Evolutionary conservation across 1,284 basidiomycete genomes (phyloP).

Genomic region (Fomitopsis schrenkii): DNA sequence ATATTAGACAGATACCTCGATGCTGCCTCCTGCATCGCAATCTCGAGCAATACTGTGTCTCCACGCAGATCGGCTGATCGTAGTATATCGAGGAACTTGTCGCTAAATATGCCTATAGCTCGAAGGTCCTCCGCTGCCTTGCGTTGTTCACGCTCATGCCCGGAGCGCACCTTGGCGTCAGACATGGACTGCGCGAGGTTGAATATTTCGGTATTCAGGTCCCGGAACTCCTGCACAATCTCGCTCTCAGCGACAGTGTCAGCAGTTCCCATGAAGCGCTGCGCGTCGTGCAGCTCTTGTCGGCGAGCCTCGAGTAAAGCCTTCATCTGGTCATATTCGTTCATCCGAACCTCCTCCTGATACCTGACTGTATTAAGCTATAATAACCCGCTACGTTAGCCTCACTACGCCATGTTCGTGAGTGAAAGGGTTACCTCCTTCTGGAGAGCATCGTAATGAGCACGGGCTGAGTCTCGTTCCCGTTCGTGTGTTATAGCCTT

Average conservation of each 20-base stretch:
- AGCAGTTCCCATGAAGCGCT: slow-evolving; percentile 41
- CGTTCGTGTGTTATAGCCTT: too few relatives aligned
- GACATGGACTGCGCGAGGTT: slow-evolving; percentile 45
- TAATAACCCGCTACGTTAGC: too few relatives aligned
- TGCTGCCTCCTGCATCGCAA: not conserved
- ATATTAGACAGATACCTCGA: not conserved
- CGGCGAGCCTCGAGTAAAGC: slow-evolving; percentile 30
- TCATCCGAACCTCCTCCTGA: too few relatives aligned
- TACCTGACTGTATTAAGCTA: too few relatives aligned
- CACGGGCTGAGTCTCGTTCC: too few relatives aligned
- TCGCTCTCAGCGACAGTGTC: slow-evolving; percentile 44
- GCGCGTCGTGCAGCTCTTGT: slow-evolving; percentile 41
- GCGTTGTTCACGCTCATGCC: slow-evolving; percentile 1
- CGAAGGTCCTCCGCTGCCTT: not conserved
- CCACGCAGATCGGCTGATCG: not conserved
- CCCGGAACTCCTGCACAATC: slow-evolving; percentile 39
- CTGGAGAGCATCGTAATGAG: not conserved
- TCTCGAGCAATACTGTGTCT: not conserved
- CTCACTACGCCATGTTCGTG: too few relatives aligned
- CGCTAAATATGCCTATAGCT: not conserved
- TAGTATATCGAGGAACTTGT: not conserved
- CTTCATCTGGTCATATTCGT: not conserved
- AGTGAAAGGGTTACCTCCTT: not conserved
- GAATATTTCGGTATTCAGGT: slow-evolving; percentile 45
- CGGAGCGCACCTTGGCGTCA: slow-evolving; percentile 21